phyloP scores from a whole-genome alignment of 495 filamentous ascomycete genomes.

The Haplographium delicatum region DNA sequence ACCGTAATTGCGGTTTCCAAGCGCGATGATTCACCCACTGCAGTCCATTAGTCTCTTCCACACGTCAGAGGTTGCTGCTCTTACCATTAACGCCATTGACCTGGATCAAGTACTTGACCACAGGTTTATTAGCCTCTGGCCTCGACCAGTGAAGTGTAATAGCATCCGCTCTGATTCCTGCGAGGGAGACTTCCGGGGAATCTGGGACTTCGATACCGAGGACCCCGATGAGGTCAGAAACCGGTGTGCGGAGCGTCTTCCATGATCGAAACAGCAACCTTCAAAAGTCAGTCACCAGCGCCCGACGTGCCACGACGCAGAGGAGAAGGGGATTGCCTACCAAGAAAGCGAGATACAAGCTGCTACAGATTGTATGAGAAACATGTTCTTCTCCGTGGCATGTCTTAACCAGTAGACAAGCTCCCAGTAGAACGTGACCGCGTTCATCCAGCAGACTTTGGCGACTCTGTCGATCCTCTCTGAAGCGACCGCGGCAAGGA shows the following conservation, averaged over 20 bases:
- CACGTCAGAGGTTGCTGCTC: slow-evolving; percentile 1
- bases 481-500: too few relatives aligned
- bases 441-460: slow-evolving; percentile 25
- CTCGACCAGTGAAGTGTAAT: slow-evolving; percentile 90
- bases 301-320: not conserved
- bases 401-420: slow-evolving; percentile 20
- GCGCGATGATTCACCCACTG: slow-evolving; percentile 79
- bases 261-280: slow-evolving; percentile 81
- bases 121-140: slow-evolving; percentile 68
- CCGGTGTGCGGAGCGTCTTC: slow-evolving; percentile 81
- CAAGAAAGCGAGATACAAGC: slow-evolving; percentile 27
- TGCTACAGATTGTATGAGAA: slow-evolving; percentile 25
- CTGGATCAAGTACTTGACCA: slow-evolving; percentile 83
- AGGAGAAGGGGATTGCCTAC: slow-evolving; percentile 17
- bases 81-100: slow-evolving; percentile 88
- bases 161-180: slow-evolving; percentile 78
- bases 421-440: slow-evolving; percentile 18
- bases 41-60: slow-evolving; percentile 10
- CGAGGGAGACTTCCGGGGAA: slow-evolving; percentile 85
- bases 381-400: slow-evolving; percentile 26
- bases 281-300: slow-evolving; percentile 3
- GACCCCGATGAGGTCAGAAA: slow-evolving; percentile 82
- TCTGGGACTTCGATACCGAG: slow-evolving; percentile 91
- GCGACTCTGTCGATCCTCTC: too few relatives aligned
- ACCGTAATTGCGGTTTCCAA: slow-evolving; percentile 88